phyloP scores from a whole-genome alignment of 2,329 filamentous ascomycete genomes.

The Trichophyton verrucosum region DNA sequence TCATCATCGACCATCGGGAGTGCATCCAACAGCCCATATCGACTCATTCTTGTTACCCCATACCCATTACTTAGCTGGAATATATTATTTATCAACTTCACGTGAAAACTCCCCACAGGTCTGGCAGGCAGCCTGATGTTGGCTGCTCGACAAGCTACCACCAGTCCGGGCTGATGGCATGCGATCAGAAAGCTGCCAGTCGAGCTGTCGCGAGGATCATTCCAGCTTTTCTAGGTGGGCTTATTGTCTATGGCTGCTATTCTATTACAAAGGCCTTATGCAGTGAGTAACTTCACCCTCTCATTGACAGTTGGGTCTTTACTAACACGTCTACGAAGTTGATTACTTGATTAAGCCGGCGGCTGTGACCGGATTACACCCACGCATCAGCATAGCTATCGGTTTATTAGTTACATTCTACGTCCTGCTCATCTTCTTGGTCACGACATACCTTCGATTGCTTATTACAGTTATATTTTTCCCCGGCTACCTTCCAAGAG shows the following conservation, averaged over 20 bases:
- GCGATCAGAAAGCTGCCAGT: conserved; percentile 37
- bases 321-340: conserved; percentile 37
- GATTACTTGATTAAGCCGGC: conserved; percentile 53
- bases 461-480: conserved; percentile 54
- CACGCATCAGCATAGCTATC: conserved; percentile 47
- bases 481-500: conserved; percentile 61
- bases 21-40: not conserved
- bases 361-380: conserved; percentile 20
- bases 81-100: not conserved
- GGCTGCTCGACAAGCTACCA: not conserved
- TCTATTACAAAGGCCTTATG: conserved; percentile 55
- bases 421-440: conserved; percentile 54
- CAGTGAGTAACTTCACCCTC: conserved; percentile 39
- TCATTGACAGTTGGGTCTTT: not conserved
- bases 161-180: conserved; percentile 21
- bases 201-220: conserved; percentile 53
- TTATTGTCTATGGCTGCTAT: conserved; percentile 59
- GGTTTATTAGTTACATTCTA: conserved; percentile 62
- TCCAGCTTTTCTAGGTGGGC: conserved; percentile 54
- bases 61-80: too few relatives aligned
- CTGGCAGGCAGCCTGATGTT: not conserved
- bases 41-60: too few relatives aligned
- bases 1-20: not conserved
- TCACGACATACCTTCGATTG: conserved; percentile 58
- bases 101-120: not conserved